Evolutionary conservation across 2,329 filamentous ascomycete genomes (phyloP).

Genomic region (Golovinomyces cichoracearum): DNA sequence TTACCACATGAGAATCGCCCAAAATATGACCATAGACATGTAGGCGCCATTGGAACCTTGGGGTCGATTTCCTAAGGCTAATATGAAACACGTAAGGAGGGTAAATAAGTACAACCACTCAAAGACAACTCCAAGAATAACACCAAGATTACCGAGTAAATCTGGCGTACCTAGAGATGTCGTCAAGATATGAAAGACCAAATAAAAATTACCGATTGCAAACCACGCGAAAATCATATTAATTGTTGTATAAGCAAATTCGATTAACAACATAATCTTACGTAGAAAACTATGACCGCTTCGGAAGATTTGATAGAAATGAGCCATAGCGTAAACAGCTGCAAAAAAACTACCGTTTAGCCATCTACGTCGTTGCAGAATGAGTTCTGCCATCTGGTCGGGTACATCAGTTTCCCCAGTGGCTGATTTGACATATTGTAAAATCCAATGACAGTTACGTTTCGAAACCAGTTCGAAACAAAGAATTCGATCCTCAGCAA

Average conservation of each 20-base stretch:
- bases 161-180: conserved; percentile 45
- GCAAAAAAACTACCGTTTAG: conserved; percentile 97
- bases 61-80: conserved; percentile 81
- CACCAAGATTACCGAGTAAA: conserved; percentile 52
- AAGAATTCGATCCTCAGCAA: conserved; percentile 93
- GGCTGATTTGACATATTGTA: conserved; percentile 95
- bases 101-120: conserved; percentile 89
- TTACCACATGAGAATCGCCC: conserved; percentile 80
- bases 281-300: conserved; percentile 70
- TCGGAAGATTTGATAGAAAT: conserved; percentile 90
- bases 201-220: conserved; percentile 92
- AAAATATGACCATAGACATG: conserved; percentile 95
- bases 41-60: conserved; percentile 86
- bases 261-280: conserved; percentile 72
- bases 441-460: conserved; percentile 86
- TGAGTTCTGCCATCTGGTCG: conserved; percentile 77
- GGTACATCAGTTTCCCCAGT: conserved; percentile 94
- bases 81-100: conserved; percentile 78
- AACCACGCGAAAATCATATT: conserved; percentile 99
- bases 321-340: conserved; percentile 76
- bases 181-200: conserved; percentile 93
- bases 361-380: conserved; percentile 88
- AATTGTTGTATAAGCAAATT: conserved; percentile 81
- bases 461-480: conserved; percentile 97
- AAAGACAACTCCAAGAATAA: conserved; percentile 66